Conservation (phyloP, 305 asterid genomes). For the Rubia balearica region DNA sequence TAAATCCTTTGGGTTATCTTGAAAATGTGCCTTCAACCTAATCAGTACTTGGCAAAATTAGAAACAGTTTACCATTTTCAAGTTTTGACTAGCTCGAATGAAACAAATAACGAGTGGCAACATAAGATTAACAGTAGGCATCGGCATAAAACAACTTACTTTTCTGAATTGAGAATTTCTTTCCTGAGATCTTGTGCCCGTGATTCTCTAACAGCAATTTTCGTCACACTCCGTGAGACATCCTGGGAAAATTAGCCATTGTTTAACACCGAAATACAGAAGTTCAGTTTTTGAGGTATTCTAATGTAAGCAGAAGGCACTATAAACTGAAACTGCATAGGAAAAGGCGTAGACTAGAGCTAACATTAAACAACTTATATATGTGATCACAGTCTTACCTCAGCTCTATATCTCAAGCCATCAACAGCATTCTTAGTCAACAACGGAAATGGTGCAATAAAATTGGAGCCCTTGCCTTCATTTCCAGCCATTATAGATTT, state of each 20-base stretch:
- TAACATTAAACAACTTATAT: not conserved
- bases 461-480: conserved; percentile 51
- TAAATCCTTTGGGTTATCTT: conserved; percentile 84
- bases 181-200: conserved; percentile 88
- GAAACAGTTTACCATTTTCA: conserved; percentile 4
- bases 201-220: conserved; percentile 67
- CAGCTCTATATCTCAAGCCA: conserved; percentile 86
- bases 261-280: conserved; percentile 1
- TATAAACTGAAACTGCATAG: not conserved
- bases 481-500: conserved; percentile 56
- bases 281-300: not conserved
- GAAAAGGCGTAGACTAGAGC: not conserved
- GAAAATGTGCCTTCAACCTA: conserved; percentile 92
- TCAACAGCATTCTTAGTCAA: conserved; percentile 82
- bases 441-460: conserved; percentile 82
- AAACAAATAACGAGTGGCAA: not conserved
- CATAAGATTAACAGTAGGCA: not conserved
- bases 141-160: conserved; percentile 43
- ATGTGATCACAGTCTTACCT: conserved; percentile 38
- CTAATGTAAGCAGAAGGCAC: not conserved
- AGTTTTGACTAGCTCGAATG: not conserved
- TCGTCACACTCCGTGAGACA: conserved; percentile 83
- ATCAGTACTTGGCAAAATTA: conserved; percentile 8
- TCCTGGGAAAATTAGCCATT: not conserved
- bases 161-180: conserved; percentile 87